These are phyloP conservation scores for Aureobasidium subglaciale DNA, from an alignment of 2,329 filamentous ascomycete species.

Conservation along the genomic window DNA sequence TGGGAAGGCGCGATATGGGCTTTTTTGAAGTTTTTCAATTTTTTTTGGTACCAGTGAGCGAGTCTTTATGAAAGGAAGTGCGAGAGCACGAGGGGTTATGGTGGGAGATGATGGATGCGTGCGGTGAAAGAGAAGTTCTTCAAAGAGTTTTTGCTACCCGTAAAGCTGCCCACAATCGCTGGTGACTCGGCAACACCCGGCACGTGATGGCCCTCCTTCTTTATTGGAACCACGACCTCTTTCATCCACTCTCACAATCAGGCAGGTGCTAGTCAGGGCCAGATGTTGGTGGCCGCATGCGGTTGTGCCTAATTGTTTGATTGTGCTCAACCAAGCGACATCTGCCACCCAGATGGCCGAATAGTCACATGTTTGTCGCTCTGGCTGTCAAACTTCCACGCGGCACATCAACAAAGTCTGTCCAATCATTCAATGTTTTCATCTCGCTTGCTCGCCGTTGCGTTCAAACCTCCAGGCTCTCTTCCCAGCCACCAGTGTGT, in stretches of 20 bases:
- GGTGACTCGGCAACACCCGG: not conserved
- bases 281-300: not conserved
- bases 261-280: not conserved
- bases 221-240: not conserved
- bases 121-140: constrained; percentile 14
- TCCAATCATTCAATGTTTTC: not conserved
- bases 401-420: not conserved
- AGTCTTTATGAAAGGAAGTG: constrained; percentile 28
- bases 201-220: constrained; percentile 12
- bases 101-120: constrained; percentile 20
- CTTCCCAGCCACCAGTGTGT: constrained; percentile 81
- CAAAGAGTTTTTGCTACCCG: constrained; percentile 4
- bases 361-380: not conserved
- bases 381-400: not conserved
- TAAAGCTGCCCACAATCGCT: not conserved
- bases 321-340: not conserved
- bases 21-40: constrained; percentile 32
- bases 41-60: constrained; percentile 29
- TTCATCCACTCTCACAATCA: not conserved
- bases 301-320: not conserved
- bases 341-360: not conserved
- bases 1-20: constrained; percentile 24
- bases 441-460: not conserved
- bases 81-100: constrained; percentile 12
- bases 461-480: constrained; percentile 36